These are phyloP conservation scores for Ogataea angusta DNA, from an alignment of 805 yeast genomes.

Conservation along the genomic window DNA sequence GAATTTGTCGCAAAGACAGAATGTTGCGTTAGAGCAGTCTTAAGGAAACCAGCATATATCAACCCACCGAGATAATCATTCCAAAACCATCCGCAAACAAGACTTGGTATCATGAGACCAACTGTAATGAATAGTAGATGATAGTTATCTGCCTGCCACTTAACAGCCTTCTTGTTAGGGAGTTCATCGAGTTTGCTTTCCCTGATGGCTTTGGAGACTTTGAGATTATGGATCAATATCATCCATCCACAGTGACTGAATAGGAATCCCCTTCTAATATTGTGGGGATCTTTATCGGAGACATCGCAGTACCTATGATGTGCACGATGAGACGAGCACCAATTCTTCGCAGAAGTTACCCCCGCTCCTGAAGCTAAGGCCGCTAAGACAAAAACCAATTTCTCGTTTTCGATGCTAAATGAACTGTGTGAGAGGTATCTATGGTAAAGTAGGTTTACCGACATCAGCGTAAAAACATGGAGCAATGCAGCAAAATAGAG, in stretches of 20 bases:
- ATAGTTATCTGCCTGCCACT: slow-evolving; percentile 75
- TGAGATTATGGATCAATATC: slow-evolving; percentile 62
- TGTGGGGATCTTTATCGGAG: slow-evolving; percentile 85
- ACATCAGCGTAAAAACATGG: slow-evolving; percentile 61
- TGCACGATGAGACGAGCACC: slow-evolving; percentile 83
- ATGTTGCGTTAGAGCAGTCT: slow-evolving; percentile 75
- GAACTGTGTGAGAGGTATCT: slow-evolving; percentile 68
- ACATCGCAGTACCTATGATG: slow-evolving; percentile 83
- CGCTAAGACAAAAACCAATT: slow-evolving; percentile 49
- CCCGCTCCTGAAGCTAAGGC: slow-evolving; percentile 70
- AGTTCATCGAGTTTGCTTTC: slow-evolving; percentile 57
- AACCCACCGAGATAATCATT: slow-evolving; percentile 75
- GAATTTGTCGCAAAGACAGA: slow-evolving; percentile 76
- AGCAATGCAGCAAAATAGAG: slow-evolving; percentile 49
- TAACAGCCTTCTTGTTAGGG: slow-evolving; percentile 51
- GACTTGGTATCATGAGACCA: slow-evolving; percentile 60
- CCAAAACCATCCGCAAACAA: slow-evolving; percentile 65
- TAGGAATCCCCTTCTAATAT: slow-evolving; percentile 72
- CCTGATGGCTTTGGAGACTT: slow-evolving; percentile 39
- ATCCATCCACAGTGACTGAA: slow-evolving; percentile 92
- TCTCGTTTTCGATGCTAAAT: slow-evolving; percentile 40
- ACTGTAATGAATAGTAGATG: slow-evolving; percentile 42
- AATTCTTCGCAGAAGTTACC: slow-evolving; percentile 70
- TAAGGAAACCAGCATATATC: slow-evolving; percentile 72
- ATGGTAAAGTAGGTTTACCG: slow-evolving; percentile 83